phyloP scores from a whole-genome alignment of 2,329 filamentous ascomycete species.

The Diaporthe citriasiana region DNA sequence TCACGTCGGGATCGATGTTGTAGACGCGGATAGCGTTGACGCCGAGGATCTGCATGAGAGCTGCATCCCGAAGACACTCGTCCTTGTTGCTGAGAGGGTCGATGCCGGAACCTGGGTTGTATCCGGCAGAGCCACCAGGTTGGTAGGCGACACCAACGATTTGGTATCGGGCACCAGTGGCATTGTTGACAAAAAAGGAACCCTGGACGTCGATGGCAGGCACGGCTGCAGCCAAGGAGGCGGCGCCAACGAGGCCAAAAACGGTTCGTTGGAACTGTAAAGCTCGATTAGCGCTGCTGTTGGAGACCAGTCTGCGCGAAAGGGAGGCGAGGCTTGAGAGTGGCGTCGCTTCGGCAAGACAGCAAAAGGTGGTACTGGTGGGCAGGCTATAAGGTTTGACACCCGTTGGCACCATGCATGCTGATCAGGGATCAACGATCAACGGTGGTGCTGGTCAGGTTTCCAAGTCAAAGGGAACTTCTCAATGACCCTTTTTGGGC shows the following conservation, averaged over 20 bases:
- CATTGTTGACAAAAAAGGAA: slow-evolving; percentile 71
- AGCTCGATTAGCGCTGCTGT: slow-evolving; percentile 26
- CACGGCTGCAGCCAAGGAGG: slow-evolving; percentile 68
- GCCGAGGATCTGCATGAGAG: slow-evolving; percentile 74
- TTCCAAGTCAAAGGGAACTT: background rate
- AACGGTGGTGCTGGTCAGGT: slow-evolving; percentile 1
- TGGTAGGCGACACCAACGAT: slow-evolving; percentile 79
- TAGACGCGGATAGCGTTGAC: slow-evolving; percentile 79
- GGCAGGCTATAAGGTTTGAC: slow-evolving; percentile 9
- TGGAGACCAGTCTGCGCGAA: background rate
- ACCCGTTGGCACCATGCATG: background rate
- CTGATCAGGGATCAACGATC: slow-evolving; percentile 21
- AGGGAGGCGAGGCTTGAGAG: background rate
- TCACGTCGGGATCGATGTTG: slow-evolving; percentile 75
- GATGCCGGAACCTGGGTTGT: slow-evolving; percentile 65
- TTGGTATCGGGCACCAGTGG: slow-evolving; percentile 73
- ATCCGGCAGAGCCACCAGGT: slow-evolving; percentile 75
- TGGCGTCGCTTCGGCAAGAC: slow-evolving; percentile 4
- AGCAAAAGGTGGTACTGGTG: background rate
- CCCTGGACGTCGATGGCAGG: slow-evolving; percentile 69
- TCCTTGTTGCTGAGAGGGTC: slow-evolving; percentile 73
- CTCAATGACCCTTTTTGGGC: background rate
- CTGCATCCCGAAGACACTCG: slow-evolving; percentile 74
- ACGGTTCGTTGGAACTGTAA: slow-evolving; percentile 26
- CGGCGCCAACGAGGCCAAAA: slow-evolving; percentile 51